Evolutionary conservation across 768 basidiomycete species (phyloP), one percentile per base, ranked within the genome.

Genomic region (Tylopilus plumbeoviolaceoides): DNA sequence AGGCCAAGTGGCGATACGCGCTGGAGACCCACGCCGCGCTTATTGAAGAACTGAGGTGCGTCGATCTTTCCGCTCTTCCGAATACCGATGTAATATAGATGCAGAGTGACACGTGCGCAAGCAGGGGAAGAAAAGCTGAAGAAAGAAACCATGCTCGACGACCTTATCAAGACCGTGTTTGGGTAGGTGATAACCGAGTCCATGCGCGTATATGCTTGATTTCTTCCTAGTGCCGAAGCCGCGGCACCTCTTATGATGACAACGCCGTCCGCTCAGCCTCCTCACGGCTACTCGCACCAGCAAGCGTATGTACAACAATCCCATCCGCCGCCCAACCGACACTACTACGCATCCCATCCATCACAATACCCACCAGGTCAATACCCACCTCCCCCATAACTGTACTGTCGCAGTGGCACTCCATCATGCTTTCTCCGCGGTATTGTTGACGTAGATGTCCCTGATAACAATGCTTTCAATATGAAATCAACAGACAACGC

Each of bases 1-100:
- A 94, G 63, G 91, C 93, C 7, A 92, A 91, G 63, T 78, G 86
- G 65, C 74, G 73, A 46, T 87, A 84, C 63, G 83, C 81, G 14
- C 56, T 85, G 28, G 78, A 86, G 52, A 83, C 89, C 61, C 84
- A 90, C 55, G 82, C 81, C 30, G 72, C 73, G 30, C 72, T 94
- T 36, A 70, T 79, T 28, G 80, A 84, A 57, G 87, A 94, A 65
- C 70, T 91, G 56, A 76, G 67, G 68, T 69, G 48, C 33, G 61
- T 49, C 28, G 44, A 14, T 44, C 1, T 21, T 11, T 1, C 23
- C 9, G 23, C 8, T 6, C 7, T 1, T 11, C 15, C 20, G 30
- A 44, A 25, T n/a, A 12, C 7, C 6, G 23, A 54, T 48, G 12
- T 28, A 4, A 55, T 7, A 30, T 20, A 5, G 25, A 5, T 40